Base-by-base conservation (phyloP, 2,329 filamentous ascomycete species). In the Aspergillus fumigatus region DNA sequence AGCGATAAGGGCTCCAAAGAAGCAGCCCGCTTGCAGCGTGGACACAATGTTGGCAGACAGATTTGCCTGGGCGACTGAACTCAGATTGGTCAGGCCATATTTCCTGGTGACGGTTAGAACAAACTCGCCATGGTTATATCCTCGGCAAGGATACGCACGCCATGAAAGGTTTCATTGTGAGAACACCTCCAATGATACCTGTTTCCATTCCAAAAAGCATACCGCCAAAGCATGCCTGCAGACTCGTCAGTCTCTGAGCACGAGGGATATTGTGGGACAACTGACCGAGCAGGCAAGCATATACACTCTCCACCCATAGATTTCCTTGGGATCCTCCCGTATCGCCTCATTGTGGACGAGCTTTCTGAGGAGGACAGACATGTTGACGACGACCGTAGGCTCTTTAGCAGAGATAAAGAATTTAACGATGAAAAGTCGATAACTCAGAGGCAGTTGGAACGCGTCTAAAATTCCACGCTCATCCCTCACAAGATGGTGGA, bases 261-360 rank as follows among this genome's bases (percentile, higher is more conserved):
- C 17, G 27, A 38, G 11, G 11, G 27, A 54, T 60, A 53, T 48
- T 27, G 26, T 26, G 17, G 45, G n/a, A 40, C 26, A 26, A 66
- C 75, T 58, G 53, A 78, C 80, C 60, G 84, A 85, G 67, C 79
- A 84, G 50, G 84, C 85, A 62, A 88, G 77, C 55, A 80, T 80
- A 61, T 87, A 84, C 27, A 87, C 84, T 55, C 86, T 81, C 86
- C 86, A 89, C 66, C 85, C 85, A 73, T 88, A 89, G 57, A 89
- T 85, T 68, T 88, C 82, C 21, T 80, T 77, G 19, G 87, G 87
- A 67, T 89, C 87, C 38, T 76, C 73, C 67, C 81, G 85, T 83
- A 90, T 89, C 48, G 88, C 84, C 70, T 90, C 85, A 77, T 89
- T 89, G 72, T 82, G 82, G 64, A 88, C 80, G 66, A 88, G 77